phyloP scores from a whole-genome alignment of 768 basidiomycete genomes.

The Suillus plorans region DNA sequence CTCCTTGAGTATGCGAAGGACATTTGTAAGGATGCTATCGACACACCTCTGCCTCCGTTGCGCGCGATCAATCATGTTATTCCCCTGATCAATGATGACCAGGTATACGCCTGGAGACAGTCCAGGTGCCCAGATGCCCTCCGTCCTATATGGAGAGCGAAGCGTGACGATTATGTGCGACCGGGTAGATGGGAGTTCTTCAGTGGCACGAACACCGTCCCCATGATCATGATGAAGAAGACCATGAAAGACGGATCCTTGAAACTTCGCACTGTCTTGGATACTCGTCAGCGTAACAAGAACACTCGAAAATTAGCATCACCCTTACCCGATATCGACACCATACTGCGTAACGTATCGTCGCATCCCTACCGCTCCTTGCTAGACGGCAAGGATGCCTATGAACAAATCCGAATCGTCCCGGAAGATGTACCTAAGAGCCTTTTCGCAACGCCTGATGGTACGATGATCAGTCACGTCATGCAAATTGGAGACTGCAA shows the following conservation, averaged over 20 bases:
- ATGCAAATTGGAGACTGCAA: slow-evolving; percentile 51
- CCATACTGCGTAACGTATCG: slow-evolving; percentile 23
- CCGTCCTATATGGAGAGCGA: slow-evolving; percentile 23
- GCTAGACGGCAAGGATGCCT: slow-evolving; percentile 32
- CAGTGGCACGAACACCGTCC: slow-evolving; percentile 25
- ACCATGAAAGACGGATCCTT: slow-evolving; percentile 16
- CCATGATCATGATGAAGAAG: slow-evolving; percentile 35
- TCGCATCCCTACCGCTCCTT: slow-evolving; percentile 18
- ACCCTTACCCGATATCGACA: slow-evolving; percentile 28
- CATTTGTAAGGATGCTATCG: slow-evolving; percentile 24
- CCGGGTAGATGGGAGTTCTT: slow-evolving; percentile 31
- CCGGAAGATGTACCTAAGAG: slow-evolving; percentile 26
- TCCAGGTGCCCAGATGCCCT: slow-evolving; percentile 36
- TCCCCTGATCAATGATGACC: slow-evolving; percentile 29
- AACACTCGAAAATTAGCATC: slow-evolving; percentile 30
- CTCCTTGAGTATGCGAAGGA: slow-evolving; percentile 18
- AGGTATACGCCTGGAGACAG: slow-evolving; percentile 34
- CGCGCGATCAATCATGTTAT: slow-evolving; percentile 38
- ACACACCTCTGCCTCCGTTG: slow-evolving; percentile 30
- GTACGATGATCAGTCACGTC: slow-evolving; percentile 36
- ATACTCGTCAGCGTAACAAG: slow-evolving; percentile 29
- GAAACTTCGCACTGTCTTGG: slow-evolving; percentile 21
- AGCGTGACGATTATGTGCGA: slow-evolving; percentile 28
- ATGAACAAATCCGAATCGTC: slow-evolving; percentile 30
- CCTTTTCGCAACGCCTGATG: slow-evolving; percentile 36